Evolutionary conservation across 345 rosid genomes (phyloP).

Genomic region (Angophora floribunda): DNA sequence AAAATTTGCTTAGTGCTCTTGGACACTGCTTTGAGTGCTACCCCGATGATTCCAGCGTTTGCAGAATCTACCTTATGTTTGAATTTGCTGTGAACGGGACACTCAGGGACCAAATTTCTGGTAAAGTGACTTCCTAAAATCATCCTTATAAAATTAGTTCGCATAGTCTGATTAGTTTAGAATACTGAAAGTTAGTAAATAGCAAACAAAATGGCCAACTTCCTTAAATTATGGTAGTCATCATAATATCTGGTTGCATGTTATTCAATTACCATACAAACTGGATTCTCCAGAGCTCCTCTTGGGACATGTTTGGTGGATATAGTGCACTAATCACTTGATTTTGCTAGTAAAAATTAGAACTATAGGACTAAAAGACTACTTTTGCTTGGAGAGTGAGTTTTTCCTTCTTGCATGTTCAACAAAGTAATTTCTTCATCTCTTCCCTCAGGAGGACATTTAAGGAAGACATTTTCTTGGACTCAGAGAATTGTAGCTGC

Average conservation of each 20-base stretch:
- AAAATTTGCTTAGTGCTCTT: constrained; percentile 43
- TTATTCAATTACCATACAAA: neutral
- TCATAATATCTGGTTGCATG: neutral
- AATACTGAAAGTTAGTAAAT: neutral
- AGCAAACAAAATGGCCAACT: neutral
- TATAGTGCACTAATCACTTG: neutral
- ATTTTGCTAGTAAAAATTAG: neutral
- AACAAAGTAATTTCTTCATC: neutral
- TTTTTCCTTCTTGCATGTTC: neutral
- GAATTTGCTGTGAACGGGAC: constrained; percentile 33
- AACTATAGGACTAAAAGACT: neutral
- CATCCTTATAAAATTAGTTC: neutral
- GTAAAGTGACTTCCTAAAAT: constrained; percentile 4
- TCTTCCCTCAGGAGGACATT: constrained; percentile 3
- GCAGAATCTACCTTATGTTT: constrained; percentile 30
- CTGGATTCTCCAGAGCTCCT: neutral
- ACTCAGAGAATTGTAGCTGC: constrained; percentile 34
- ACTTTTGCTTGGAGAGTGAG: neutral
- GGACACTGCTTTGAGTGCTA: constrained; percentile 49
- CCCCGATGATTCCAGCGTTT: constrained; percentile 24
- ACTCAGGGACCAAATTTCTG: constrained; percentile 29
- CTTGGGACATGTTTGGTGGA: neutral
- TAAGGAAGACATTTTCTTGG: constrained; percentile 26
- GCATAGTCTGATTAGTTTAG: neutral
- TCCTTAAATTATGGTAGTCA: neutral